Evolutionary conservation across 2,329 filamentous ascomycete species (phyloP), one percentile per base, ranked within the genome.

Genomic region (Talaromyces sp.): DNA sequence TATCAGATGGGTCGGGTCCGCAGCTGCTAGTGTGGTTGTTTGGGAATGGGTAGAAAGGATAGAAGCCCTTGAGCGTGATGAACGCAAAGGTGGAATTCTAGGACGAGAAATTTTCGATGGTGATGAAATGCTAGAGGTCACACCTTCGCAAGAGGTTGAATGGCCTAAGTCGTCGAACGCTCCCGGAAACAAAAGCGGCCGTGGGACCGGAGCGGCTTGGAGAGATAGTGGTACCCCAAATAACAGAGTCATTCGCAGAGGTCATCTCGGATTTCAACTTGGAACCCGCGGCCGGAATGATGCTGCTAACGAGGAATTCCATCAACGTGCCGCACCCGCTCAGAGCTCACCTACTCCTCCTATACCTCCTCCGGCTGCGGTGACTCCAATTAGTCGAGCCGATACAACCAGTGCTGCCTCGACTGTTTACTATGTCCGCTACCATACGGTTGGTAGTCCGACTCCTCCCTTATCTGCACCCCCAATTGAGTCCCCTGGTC

Each of bases 41-140:
- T 97, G 92, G 92, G 92, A 97, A 73, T 97, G 92, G 92, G 92
- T 97, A 2, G 92, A 97, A 73, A 84, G 92, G 25, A 97, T 97
- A 51, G 92, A 97, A 71, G 90, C 91, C 0, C 74, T 96, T 61
- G 92, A 97, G 76, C 84, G 92, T 64, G 91, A 96, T 71, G 91
- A 96, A 71, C 91, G 92, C 74, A 96, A 95, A 73, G 91, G 96
- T 65, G 92, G 92, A 0, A 95, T 97, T 57, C 76, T 97, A 1
- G 92, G 92, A 3, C 81, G 92, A 62, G 92, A 97, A 69, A 86
- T 97, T 0, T 96, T 96, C 67, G 92, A 97, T 65, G 92, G 91
- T 3, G 92, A 97, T 66, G 92, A 96, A 69, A 95, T 94, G 87
- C 79, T 96, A 37, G 89, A 93, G 56, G 77, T 82, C 45, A 84